Conservation (phyloP, 345 rosid species). For the Angophora floribunda region DNA sequence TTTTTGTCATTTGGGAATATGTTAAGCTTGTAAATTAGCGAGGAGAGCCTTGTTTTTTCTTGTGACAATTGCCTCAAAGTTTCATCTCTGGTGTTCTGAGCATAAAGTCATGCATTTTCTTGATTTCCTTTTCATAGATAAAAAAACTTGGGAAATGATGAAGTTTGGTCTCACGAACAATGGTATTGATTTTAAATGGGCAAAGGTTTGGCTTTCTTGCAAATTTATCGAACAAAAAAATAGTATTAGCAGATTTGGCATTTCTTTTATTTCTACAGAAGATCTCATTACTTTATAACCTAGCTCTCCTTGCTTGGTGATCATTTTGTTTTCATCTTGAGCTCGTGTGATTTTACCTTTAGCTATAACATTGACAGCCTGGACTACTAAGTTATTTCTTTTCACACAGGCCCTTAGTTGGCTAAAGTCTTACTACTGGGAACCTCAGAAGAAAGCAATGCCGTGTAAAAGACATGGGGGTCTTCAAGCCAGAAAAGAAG, state of each 20-base stretch:
- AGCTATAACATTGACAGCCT: background rate
- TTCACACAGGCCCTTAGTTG: constrained; percentile 72
- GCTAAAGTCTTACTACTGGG: constrained; percentile 81
- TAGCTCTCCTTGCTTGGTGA: background rate
- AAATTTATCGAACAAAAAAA: background rate
- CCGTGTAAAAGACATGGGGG: constrained; percentile 42
- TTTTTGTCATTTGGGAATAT: background rate
- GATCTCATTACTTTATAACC: background rate
- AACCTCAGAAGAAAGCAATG: constrained; percentile 56
- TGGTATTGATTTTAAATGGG: background rate
- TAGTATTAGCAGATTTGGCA: background rate
- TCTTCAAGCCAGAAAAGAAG: constrained; percentile 41
- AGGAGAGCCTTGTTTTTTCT: background rate
- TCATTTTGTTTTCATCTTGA: background rate
- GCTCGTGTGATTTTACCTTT: background rate
- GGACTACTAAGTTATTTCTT: background rate
- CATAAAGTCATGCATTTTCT: background rate
- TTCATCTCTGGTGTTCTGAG: background rate
- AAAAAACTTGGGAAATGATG: background rate
- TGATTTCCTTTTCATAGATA: background rate
- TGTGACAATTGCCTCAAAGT: background rate
- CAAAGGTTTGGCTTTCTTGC: background rate
- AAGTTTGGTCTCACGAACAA: background rate
- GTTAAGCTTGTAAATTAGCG: background rate
- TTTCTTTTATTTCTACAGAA: background rate